Evolutionary conservation across 2,329 filamentous ascomycete genomes (phyloP).

Genomic region (Epichloe typhina): DNA sequence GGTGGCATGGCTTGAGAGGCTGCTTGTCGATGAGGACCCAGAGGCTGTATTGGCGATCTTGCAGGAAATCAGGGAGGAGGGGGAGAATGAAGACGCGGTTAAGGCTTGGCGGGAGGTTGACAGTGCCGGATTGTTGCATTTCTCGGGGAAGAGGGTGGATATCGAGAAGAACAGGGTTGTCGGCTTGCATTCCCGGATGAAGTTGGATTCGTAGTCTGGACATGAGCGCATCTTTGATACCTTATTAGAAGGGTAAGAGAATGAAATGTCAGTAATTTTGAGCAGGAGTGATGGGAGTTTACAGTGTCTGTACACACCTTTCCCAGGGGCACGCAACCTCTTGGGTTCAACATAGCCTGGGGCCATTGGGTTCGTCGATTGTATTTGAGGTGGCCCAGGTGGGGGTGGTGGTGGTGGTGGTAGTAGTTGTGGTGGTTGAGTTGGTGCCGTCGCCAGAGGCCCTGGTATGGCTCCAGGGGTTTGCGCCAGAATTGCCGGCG

Average conservation of each 20-base stretch:
- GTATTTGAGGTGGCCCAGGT: conserved; percentile 13
- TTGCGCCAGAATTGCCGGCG: conserved; percentile 13
- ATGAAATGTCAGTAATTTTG: background rate
- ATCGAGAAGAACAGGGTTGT: conserved; percentile 48
- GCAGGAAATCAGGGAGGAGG: conserved; percentile 47
- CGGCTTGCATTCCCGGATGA: conserved; percentile 51
- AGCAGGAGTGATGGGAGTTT: too few relatives aligned
- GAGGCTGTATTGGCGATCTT: conserved; percentile 59
- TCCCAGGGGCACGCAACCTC: conserved; percentile 26
- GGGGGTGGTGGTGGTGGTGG: conserved; percentile 8
- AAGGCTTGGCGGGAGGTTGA: conserved; percentile 55
- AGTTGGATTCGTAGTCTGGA: conserved; percentile 52
- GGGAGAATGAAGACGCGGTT: conserved; percentile 60
- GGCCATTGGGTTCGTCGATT: conserved; percentile 13
- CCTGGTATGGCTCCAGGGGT: conserved; percentile 7
- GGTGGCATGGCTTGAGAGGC: conserved; percentile 35
- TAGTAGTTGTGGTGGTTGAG: conserved; percentile 6
- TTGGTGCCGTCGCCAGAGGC: conserved; percentile 6
- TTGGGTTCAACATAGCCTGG: conserved; percentile 23
- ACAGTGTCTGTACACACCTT: conserved; percentile 20
- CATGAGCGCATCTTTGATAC: conserved; percentile 49
- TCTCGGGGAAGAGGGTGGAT: conserved; percentile 53
- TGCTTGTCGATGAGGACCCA: conserved; percentile 60
- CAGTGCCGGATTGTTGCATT: conserved; percentile 57
- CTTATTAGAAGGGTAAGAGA: conserved; percentile 17